phyloP scores from a whole-genome alignment of 2,329 filamentous ascomycete species.

The Microdochium nivale region DNA sequence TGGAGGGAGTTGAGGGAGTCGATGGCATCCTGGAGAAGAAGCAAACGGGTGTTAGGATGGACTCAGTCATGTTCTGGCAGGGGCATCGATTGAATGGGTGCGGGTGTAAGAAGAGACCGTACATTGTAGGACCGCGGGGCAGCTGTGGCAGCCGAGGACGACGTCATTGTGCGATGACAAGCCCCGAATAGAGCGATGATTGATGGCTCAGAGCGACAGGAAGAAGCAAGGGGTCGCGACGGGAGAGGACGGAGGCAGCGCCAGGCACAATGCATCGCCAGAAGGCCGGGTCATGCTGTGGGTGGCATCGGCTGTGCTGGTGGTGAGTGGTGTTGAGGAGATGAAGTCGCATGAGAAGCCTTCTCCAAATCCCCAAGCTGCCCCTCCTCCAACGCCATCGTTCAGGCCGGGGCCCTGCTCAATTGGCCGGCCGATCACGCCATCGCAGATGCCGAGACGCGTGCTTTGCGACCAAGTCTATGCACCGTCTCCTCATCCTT shows the following conservation, averaged over 20 bases:
- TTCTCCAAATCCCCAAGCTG: no score
- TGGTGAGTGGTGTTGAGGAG: neutral
- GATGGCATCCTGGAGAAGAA: conserved; percentile 64
- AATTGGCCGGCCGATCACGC: no score
- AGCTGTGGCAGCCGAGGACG: neutral
- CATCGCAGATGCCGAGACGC: no score
- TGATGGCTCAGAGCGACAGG: neutral
- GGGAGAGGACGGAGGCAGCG: neutral
- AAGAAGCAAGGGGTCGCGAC: neutral
- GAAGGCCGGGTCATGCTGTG: neutral
- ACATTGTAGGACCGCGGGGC: neutral
- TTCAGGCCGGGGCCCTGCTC: no score
- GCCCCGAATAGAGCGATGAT: neutral
- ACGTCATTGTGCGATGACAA: neutral
- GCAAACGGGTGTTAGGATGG: no score
- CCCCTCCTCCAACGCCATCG: no score
- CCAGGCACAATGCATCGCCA: neutral
- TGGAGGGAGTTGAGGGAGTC: conserved; percentile 82
- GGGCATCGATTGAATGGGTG: no score
- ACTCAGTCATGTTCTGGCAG: no score
- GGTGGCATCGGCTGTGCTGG: neutral
- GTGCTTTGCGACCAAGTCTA: no score
- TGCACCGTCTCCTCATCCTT: no score
- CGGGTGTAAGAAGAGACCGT: neutral
- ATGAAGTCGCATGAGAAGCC: no score